phyloP scores from a whole-genome alignment of 345 rosid genomes.

The Anastatica hierochuntica region DNA sequence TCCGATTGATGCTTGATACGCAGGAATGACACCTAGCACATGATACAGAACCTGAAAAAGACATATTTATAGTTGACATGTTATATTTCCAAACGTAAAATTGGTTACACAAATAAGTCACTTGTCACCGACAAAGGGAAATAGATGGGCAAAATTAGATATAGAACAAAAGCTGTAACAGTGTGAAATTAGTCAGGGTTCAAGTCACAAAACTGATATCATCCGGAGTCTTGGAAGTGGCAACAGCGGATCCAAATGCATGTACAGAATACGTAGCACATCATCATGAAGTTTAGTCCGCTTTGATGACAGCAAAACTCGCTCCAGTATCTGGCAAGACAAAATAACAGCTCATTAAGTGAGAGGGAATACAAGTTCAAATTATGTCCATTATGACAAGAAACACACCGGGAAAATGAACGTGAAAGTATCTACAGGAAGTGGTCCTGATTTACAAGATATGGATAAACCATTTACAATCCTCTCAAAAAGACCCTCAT shows the following conservation, averaged over 20 bases:
- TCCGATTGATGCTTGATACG: conserved; percentile 71
- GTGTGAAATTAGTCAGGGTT: conserved; percentile 14
- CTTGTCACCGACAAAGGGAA: not conserved
- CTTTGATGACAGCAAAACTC: conserved; percentile 61
- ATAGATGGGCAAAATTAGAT: not conserved
- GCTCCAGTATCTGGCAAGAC: conserved; percentile 74
- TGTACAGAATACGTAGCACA: conserved; percentile 66
- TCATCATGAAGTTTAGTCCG: conserved; percentile 77
- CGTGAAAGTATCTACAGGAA: conserved; percentile 90
- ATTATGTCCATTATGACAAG: not conserved
- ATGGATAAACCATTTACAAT: conserved; percentile 53
- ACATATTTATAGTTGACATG: not conserved
- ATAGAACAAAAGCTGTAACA: not conserved
- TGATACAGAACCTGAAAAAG: conserved; percentile 76
- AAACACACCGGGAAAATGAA: conserved; percentile 82
- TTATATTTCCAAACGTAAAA: not conserved
- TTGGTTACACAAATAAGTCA: not conserved
- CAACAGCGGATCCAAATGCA: conserved; percentile 86
- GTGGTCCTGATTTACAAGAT: conserved; percentile 83
- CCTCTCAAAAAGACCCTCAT: conserved; percentile 70
- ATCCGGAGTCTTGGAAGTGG: conserved; percentile 93
- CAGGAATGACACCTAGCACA: conserved; percentile 77
- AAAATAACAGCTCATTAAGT: not conserved
- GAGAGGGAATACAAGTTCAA: conserved; percentile 6
- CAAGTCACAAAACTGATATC: conserved; percentile 58